These are phyloP conservation scores for Pseudocercospora fuligena DNA, from an alignment of 2,329 filamentous ascomycete species.

Conservation along the genomic window DNA sequence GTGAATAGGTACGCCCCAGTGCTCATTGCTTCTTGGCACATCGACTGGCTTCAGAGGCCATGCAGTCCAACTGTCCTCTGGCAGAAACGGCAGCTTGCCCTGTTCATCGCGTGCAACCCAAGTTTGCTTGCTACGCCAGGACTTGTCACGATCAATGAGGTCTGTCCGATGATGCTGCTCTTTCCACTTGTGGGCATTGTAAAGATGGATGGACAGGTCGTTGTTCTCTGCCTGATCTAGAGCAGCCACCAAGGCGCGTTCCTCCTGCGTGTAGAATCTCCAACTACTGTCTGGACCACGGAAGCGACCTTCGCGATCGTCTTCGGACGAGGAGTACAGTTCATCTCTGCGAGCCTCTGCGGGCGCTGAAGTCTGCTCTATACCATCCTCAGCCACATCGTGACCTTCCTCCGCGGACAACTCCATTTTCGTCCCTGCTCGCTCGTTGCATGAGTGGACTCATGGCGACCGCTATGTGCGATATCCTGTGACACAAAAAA, in stretches of 20 bases:
- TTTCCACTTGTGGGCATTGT: slow-evolving; percentile 75
- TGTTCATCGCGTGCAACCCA: slow-evolving; percentile 45
- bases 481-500: background rate
- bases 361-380: slow-evolving; percentile 1
- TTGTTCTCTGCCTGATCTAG: slow-evolving; percentile 66
- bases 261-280: slow-evolving; percentile 64
- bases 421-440: slow-evolving; percentile 3
- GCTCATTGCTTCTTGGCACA: slow-evolving; percentile 65
- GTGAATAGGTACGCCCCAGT: slow-evolving; percentile 46
- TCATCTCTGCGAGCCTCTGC: slow-evolving; percentile 4
- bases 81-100: slow-evolving; percentile 45
- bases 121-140: slow-evolving; percentile 47
- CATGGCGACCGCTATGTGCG: slow-evolving; percentile 7
- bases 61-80: slow-evolving; percentile 72
- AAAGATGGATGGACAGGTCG: slow-evolving; percentile 77
- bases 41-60: slow-evolving; percentile 74
- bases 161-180: slow-evolving; percentile 42
- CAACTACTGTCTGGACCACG: slow-evolving; percentile 70
- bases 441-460: background rate
- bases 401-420: slow-evolving; percentile 27
- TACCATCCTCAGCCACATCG: background rate
- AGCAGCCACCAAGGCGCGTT: slow-evolving; percentile 66
- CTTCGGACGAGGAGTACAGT: slow-evolving; percentile 20
- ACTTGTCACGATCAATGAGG: slow-evolving; percentile 12
- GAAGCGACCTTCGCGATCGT: slow-evolving; percentile 66